phyloP scores from a whole-genome alignment of 805 yeast genomes.

The Ogataea parapolymorpha region DNA sequence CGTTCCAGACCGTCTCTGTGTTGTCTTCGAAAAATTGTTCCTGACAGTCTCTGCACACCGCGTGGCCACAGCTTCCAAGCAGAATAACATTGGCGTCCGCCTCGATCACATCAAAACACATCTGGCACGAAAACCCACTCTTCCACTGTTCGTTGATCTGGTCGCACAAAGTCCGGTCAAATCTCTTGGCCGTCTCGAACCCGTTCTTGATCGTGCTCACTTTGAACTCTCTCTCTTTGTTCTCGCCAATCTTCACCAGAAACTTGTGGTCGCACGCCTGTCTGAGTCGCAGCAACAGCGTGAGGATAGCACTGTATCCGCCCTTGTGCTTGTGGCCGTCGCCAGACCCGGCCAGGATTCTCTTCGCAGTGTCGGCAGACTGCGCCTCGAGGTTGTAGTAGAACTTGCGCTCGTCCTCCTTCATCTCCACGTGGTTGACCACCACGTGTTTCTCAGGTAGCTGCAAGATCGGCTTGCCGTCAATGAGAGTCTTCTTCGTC shows the following conservation, averaged over 20 bases:
- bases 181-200: slow-evolving; percentile 22
- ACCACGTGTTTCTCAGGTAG: slow-evolving; percentile 62
- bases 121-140: slow-evolving; percentile 53
- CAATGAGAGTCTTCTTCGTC: slow-evolving; percentile 65
- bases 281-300: slow-evolving; percentile 70
- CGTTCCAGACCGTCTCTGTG: slow-evolving; percentile 34
- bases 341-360: slow-evolving; percentile 33
- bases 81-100: slow-evolving; percentile 42
- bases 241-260: slow-evolving; percentile 63
- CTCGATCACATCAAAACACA: slow-evolving; percentile 56
- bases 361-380: slow-evolving; percentile 50
- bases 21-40: slow-evolving; percentile 48
- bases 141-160: slow-evolving; percentile 36
- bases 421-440: slow-evolving; percentile 48
- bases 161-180: slow-evolving; percentile 25
- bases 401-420: slow-evolving; percentile 49
- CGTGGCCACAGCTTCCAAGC: slow-evolving; percentile 70
- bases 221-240: slow-evolving; percentile 37
- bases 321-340: slow-evolving; percentile 15
- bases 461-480: slow-evolving; percentile 72
- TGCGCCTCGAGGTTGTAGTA: slow-evolving; percentile 56
- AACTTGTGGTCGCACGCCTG: slow-evolving; percentile 85
- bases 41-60: slow-evolving; percentile 59
- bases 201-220: slow-evolving; percentile 33
- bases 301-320: slow-evolving; percentile 58